Evolutionary conservation across 1,139 yeast genomes (phyloP), one percentile per base, ranked within the genome.

Genomic region (Saccharomyces hybrid): DNA sequence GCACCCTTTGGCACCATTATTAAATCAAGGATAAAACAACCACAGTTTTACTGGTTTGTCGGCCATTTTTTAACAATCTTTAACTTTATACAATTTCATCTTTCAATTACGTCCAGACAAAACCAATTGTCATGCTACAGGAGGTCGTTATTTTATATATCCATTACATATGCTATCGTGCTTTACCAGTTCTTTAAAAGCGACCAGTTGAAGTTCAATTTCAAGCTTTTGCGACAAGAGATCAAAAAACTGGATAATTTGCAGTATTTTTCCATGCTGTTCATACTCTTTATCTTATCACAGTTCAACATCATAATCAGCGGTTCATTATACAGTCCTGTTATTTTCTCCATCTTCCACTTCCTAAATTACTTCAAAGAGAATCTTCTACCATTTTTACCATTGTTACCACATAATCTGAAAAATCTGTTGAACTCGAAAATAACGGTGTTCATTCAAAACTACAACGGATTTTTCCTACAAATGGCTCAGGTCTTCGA

Each of bases 261-360:
- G 54, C 71, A 67, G 54, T 67, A 67, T 54, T 67, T 67, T 49
- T 53, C 59, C 44, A 56, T 67, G 58, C 48, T 65, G 41, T 46
- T 56, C 11, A 49, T 58, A 11, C 56, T 66, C 26, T 57, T 57
- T 42, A 8, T 58, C 12, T 53, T 65, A 26, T 58, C 64, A n/a
- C 50, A 50, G 12, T 53, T 56, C 12, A 59, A 58, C 7, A 56
- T 62, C 9, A 58, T 63, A 19, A 63, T 75, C 21, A 63, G 71
- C 7, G 77, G 77, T n/a, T 68, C 75, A 8, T 71, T 80, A 49
- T 78, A 78, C 63, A 78, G 86, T 29, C 82, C 80, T 57, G 72
- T 75, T 3, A 78, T 82, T n/a, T 83, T 77, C 67, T 79, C 85
- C 0, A 58, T 79, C 2, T 83, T 83, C 72, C 87, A 83, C 68